Evolutionary conservation across 306 rosid genomes (phyloP), one percentile per base, ranked within the genome.

Genomic region (Cercis canadensis): DNA sequence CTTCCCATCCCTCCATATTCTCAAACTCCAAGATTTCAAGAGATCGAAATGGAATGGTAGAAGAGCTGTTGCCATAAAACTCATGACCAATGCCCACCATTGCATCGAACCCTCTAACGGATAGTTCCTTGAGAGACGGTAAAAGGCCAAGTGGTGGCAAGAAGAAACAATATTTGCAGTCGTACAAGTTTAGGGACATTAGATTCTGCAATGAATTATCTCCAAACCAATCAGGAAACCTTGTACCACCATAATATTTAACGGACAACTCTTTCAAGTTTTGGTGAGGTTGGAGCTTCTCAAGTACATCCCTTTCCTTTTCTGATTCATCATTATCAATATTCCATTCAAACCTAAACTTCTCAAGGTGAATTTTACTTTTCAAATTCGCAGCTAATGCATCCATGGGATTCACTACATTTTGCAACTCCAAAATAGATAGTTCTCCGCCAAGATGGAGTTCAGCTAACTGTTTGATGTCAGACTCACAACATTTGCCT

Each of bases 211-310:
- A 33, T 16, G 75, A 68, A 51, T n/a, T 24, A 40, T 60, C 62
- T 32, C 81, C 65, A 32, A 76, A 53, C 80, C 75, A 76, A 61
- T 69, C 39, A 60, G 75, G 75, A 5, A 68, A 69, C 7, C 12
- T 31, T 32, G 49, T 32, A 2, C 80, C 53, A 0, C 65, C 70
- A 60, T 78, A 73, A 11, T 40, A 11, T 2, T 8, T 6, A 3
- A 78, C 4, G 14, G 41, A 52, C 5, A 78, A 10, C 10, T 18
- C 6, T 49, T 73, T 60, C 29, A 78, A 34, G 40, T 61, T 61
- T 16, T 34, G 24, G 12, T 56, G 73, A 45, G 80, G 80, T 41
- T 56, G 71, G 1, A 79, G 44, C 46, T 73, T 46, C 43, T 79
- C 83, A n/a, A 73, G 67, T 39, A 79, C 68, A 16, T 57, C 66